A percentile compares a stretch with the other conserved stretches of the same genome.
Evolutionary conservation across 441 rosid species (phyloP).

Genomic region (Euphorbia celastroides): DNA sequence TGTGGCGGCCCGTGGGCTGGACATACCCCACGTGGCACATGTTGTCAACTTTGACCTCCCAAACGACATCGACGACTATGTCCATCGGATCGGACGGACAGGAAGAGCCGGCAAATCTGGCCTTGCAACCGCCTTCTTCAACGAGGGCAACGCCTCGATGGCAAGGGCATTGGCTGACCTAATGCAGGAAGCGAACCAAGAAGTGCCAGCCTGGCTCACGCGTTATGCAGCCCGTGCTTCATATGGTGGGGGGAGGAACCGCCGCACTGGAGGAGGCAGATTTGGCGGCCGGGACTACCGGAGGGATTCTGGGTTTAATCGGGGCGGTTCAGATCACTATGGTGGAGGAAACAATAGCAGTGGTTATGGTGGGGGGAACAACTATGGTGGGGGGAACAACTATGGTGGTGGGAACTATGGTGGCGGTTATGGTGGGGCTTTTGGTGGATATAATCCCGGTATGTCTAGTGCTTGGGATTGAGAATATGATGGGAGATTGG

Average conservation of each 20-base stretch:
- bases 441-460: constrained; percentile 45
- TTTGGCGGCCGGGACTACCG: constrained; percentile 68
- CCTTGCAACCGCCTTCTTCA: constrained; percentile 91
- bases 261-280: constrained; percentile 68
- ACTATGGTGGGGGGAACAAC: constrained; percentile 43
- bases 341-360: constrained; percentile 42
- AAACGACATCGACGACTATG: constrained; percentile 91
- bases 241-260: constrained; percentile 47
- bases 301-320: constrained; percentile 42
- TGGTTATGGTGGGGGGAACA: constrained; percentile 47
- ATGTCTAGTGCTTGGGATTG: constrained; percentile 80
- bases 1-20: constrained; percentile 96
- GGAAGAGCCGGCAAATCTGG: constrained; percentile 94
- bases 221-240: constrained; percentile 64
- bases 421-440: constrained; percentile 41
- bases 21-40: constrained; percentile 89
- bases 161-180: constrained; percentile 65
- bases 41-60: constrained; percentile 94
- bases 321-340: constrained; percentile 41
- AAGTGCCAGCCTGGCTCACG: constrained; percentile 87
- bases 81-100: constrained; percentile 89
- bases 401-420: constrained; percentile 42
- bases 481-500: constrained; percentile 8
- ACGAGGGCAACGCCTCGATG: constrained; percentile 65
- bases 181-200: constrained; percentile 95